phyloP scores from a whole-genome alignment of 2,329 filamentous ascomycete species.

The Torrubiella hemipterigena region DNA sequence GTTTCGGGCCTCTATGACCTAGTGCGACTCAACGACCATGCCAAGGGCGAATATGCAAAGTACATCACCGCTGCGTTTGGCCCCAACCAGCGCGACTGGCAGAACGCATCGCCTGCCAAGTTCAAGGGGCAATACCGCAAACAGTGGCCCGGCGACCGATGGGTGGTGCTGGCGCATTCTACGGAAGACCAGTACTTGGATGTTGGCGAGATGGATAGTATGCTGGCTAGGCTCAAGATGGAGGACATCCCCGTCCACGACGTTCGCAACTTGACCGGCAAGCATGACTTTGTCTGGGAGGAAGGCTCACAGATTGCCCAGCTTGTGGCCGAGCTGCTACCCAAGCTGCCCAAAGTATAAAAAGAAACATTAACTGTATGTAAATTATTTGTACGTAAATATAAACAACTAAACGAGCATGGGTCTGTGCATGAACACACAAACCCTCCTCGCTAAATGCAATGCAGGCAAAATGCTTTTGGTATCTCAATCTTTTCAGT shows the following conservation, averaged over 20 bases:
- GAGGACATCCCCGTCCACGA: constrained; percentile 21
- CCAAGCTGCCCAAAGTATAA: no score
- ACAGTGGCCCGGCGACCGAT: constrained; percentile 20
- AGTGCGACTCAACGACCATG: constrained; percentile 34
- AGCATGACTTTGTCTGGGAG: constrained; percentile 54
- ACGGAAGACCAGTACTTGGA: constrained; percentile 38
- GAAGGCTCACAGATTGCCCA: constrained; percentile 44
- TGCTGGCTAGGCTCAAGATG: constrained; percentile 33
- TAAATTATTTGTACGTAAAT: no score
- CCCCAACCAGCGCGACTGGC: constrained; percentile 34
- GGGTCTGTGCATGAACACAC: no score
- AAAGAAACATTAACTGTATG: no score
- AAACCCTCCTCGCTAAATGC: no score
- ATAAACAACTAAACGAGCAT: no score
- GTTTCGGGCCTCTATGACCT: constrained; percentile 59
- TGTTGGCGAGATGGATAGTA: constrained; percentile 43
- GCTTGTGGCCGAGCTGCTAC: constrained; percentile 22
- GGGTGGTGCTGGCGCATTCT: constrained; percentile 32
- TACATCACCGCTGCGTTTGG: constrained; percentile 54
- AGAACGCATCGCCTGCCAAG: constrained; percentile 39
- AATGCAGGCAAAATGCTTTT: no score
- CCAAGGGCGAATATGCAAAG: constrained; percentile 36
- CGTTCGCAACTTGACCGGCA: constrained; percentile 35
- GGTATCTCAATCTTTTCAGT: no score
- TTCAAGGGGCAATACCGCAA: constrained; percentile 27